Conservation (phyloP, 306 rosid genomes). For the Quercus gilva region DNA sequence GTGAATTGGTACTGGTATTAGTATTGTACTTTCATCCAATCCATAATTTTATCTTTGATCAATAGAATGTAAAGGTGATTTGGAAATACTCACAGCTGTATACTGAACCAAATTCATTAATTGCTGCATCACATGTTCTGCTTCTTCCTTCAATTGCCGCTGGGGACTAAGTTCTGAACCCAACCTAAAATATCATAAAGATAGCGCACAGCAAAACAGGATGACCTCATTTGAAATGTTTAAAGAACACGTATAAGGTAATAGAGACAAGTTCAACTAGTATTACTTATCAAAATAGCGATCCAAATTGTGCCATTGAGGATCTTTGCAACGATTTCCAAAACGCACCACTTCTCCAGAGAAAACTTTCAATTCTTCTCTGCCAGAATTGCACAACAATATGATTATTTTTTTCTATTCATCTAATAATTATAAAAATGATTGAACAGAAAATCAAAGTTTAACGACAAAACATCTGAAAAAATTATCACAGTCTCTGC, state of each 20-base stretch:
- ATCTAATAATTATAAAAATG: conserved; percentile 13
- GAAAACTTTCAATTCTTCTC: conserved; percentile 90
- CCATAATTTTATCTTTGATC: not conserved
- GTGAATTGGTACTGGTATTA: not conserved
- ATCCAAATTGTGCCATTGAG: conserved; percentile 96
- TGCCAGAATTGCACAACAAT: conserved; percentile 53
- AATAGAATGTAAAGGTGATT: conserved; percentile 1
- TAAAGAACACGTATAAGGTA: conserved; percentile 7
- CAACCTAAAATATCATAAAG: conserved; percentile 55
- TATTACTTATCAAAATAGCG: conserved; percentile 93
- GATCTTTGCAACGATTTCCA: conserved; percentile 99
- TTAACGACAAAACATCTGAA: not conserved
- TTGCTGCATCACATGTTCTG: conserved; percentile 80
- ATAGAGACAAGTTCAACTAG: conserved; percentile 22
- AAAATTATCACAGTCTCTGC: not conserved
- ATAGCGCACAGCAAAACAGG: conserved; percentile 23
- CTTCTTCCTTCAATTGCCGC: conserved; percentile 83
- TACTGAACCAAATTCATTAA: conserved; percentile 75
- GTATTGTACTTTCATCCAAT: not conserved
- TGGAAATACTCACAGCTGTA: conserved; percentile 81
- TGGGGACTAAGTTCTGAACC: conserved; percentile 76
- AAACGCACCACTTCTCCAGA: conserved; percentile 96
- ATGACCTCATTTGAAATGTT: conserved; percentile 13
- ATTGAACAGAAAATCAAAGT: conserved; percentile 18
- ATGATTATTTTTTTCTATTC: conserved; percentile 15